These are phyloP conservation scores for Aureobasidium sp. DNA, from an alignment of 2,329 filamentous ascomycete species.

Conservation along the genomic window DNA sequence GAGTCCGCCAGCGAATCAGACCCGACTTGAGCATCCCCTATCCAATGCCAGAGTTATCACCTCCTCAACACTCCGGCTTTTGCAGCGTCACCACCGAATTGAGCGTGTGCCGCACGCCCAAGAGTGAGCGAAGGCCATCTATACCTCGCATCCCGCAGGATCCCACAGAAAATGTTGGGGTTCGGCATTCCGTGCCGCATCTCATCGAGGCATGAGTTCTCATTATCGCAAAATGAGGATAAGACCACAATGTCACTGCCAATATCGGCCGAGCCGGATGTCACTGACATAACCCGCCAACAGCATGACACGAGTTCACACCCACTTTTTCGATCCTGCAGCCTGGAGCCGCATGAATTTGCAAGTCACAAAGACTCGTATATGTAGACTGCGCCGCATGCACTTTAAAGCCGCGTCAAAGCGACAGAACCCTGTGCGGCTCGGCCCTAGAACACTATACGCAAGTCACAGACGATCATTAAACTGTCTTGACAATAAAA, in stretches of 20 bases:
- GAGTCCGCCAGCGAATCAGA: conserved; percentile 21
- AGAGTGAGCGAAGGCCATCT: not conserved
- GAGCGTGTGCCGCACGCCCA: not conserved
- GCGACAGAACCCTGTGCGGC: not conserved
- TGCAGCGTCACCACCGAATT: not conserved
- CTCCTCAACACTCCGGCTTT: not conserved
- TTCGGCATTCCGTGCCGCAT: not conserved
- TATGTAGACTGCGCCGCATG: not conserved
- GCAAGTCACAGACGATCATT: not conserved
- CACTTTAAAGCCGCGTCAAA: not conserved
- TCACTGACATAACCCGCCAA: not conserved
- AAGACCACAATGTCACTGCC: not conserved
- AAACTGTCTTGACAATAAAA: not conserved
- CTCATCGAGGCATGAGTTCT: not conserved
- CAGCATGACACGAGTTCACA: not conserved
- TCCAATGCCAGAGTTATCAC: not conserved
- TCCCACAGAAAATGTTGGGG: not conserved
- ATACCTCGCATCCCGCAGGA: not conserved
- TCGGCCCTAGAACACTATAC: not conserved
- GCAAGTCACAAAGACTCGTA: not conserved
- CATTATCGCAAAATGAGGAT: not conserved
- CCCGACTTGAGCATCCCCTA: not conserved
- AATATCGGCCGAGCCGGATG: not conserved
- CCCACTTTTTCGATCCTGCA: not conserved
- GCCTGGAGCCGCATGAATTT: not conserved